Base-by-base conservation (phyloP, 306 rosid genomes). In the Prunus fruticosa region DNA sequence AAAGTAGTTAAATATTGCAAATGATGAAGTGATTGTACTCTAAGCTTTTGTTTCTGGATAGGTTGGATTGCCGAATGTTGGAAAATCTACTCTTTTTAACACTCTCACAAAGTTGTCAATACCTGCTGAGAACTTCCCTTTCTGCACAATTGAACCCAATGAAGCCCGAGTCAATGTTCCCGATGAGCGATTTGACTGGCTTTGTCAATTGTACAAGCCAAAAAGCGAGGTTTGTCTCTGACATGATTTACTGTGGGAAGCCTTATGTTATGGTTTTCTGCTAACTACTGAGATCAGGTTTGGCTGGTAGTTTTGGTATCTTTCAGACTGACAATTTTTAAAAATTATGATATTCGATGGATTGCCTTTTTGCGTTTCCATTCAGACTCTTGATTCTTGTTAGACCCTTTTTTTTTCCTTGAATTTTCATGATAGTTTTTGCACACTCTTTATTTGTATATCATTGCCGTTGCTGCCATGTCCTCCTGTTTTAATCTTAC, bases 41-140 rank as follows among this genome's bases (percentile, higher is more conserved):
- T 72, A 8, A 34, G 34, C 16, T 66, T 68, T 61, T 76, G 78
- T 25, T 43, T 71, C 81, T 68, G 47, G 80, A 72, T 82, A 96
- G 99, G 99, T 96, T 72, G 99, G 99, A 67, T 89, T 96, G 85
- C 99, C 99, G 50, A 96, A 96, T 89, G 99, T 96, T 83, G 99
- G 99, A 64, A 96, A 96, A 64, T 96, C 99, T 77, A 96, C 99
- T 0, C 97, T 96, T 69, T 96, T 96, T 58, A 92, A 96, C 80
- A 96, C 99, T 5, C 97, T 92, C 63, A 96, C 99, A 9, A 91
- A 92, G 87, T 47, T 96, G 88, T 73, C 94, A 38, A 92, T 92
- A 62, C 98, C 99, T 73, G 99, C 99, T 3, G 99, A 96, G 86
- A 96, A 96, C 83, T 96, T 96, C 84, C 99, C 99, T 19, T 96